Percentiles rank a stretch among this genome's conserved stretches.
Conservation (phyloP, 495 filamentous ascomycete species). For the Podospora pseudopauciseta region DNA sequence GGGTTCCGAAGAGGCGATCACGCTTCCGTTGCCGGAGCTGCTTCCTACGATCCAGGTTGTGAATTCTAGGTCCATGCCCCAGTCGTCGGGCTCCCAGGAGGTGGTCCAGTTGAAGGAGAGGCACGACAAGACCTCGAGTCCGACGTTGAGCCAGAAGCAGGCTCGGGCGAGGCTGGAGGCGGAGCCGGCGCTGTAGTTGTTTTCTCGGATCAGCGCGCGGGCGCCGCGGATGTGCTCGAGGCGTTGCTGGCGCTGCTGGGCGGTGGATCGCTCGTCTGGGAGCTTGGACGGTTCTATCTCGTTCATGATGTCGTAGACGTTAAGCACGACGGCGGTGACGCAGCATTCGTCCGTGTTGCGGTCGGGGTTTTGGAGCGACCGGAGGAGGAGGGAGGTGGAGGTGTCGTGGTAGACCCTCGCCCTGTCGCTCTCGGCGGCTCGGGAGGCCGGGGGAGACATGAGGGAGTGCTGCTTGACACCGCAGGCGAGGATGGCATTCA, state of each 20-base stretch:
- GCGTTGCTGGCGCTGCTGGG: constrained; percentile 56
- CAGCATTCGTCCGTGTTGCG: constrained; percentile 83
- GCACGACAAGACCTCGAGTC: constrained; percentile 85
- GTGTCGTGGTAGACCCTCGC: constrained; percentile 78
- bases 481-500: constrained; percentile 87
- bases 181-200: constrained; percentile 79
- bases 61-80: constrained; percentile 85
- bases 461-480: constrained; percentile 76
- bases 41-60: constrained; percentile 24
- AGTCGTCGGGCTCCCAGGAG: constrained; percentile 88
- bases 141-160: constrained; percentile 93
- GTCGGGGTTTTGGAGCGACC: constrained; percentile 71
- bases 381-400: constrained; percentile 69
- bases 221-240: constrained; percentile 88
- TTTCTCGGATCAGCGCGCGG: constrained; percentile 84
- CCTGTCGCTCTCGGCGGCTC: constrained; percentile 66
- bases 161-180: constrained; percentile 71
- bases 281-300: constrained; percentile 33
- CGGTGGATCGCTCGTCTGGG: not conserved
- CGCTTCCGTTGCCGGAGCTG: constrained; percentile 15
- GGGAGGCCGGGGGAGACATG: constrained; percentile 49
- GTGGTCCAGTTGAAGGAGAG: constrained; percentile 83
- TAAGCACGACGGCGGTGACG: constrained; percentile 81
- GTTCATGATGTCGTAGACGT: constrained; percentile 90
- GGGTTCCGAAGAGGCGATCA: constrained; percentile 52